Conservation (phyloP, 305 asterid genomes). For the Lippia alba region DNA sequence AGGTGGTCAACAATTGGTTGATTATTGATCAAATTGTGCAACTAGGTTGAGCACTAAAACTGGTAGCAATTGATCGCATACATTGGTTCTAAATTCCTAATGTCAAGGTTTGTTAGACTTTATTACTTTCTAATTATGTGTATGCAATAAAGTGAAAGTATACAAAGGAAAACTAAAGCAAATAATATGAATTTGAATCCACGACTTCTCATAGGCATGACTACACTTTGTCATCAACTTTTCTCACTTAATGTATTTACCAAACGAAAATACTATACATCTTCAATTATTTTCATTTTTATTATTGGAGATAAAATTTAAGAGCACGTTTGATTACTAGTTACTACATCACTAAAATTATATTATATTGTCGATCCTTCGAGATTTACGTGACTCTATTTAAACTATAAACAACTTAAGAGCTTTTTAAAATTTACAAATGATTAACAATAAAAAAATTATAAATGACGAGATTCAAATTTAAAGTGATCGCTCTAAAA, state of each 20-base stretch:
- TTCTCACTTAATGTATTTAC: neutral
- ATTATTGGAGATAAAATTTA: no score
- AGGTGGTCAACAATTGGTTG: no score
- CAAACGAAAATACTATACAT: no score
- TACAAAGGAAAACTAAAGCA: no score
- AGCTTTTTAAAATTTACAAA: no score
- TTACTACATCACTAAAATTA: no score
- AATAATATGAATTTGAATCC: neutral
- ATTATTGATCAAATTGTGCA: constrained; percentile 4
- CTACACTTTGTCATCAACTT: neutral
- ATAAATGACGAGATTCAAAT: neutral
- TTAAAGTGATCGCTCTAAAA: neutral
- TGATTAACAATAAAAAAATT: neutral
- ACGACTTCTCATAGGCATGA: neutral
- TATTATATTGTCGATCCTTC: no score
- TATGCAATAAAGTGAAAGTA: neutral
- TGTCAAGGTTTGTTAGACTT: neutral
- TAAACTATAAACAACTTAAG: no score
- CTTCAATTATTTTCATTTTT: no score
- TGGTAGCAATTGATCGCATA: neutral
- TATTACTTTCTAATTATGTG: neutral
- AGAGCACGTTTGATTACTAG: no score
- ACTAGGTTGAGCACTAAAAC: constrained; percentile 11
- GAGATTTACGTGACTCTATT: no score
- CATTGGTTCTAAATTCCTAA: neutral